phyloP scores from a whole-genome alignment of 306 rosid species.

The Medicago lupulina region DNA sequence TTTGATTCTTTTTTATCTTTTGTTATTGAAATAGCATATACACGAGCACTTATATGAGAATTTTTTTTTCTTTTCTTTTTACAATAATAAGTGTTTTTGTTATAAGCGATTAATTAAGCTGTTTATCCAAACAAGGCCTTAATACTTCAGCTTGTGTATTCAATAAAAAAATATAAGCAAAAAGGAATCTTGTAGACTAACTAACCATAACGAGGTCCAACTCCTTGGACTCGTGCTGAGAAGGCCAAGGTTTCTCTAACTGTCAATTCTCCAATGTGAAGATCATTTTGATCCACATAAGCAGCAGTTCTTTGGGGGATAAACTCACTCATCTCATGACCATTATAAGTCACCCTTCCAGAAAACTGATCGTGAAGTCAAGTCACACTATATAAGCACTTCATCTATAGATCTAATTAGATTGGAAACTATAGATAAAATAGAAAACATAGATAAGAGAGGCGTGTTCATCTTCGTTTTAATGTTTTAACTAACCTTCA shows the following conservation, averaged over 20 bases:
- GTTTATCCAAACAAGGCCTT: too few species aligned
- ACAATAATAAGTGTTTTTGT: too few species aligned
- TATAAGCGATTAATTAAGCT: too few species aligned
- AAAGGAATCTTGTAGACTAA: neutral
- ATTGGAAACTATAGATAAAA: neutral
- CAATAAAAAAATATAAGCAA: neutral
- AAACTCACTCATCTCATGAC: neutral
- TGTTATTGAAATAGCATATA: too few species aligned
- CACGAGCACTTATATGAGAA: too few species aligned
- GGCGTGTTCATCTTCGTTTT: neutral
- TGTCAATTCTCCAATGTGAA: neutral
- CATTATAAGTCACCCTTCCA: slow-evolving; percentile 42
- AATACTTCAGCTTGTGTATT: neutral
- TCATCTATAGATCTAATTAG: too few species aligned
- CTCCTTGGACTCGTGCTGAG: neutral
- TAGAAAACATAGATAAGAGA: neutral
- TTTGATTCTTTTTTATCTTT: too few species aligned
- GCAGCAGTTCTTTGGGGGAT: neutral
- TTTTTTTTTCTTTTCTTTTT: too few species aligned
- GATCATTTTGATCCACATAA: neutral
- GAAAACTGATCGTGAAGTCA: slow-evolving; percentile 48
- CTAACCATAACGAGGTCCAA: slow-evolving; percentile 53
- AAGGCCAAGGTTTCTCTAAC: neutral
- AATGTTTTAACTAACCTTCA: slow-evolving; percentile 56
- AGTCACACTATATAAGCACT: neutral